Evolutionary conservation across 441 rosid genomes (phyloP).

Genomic region (Populus hybrid): DNA sequence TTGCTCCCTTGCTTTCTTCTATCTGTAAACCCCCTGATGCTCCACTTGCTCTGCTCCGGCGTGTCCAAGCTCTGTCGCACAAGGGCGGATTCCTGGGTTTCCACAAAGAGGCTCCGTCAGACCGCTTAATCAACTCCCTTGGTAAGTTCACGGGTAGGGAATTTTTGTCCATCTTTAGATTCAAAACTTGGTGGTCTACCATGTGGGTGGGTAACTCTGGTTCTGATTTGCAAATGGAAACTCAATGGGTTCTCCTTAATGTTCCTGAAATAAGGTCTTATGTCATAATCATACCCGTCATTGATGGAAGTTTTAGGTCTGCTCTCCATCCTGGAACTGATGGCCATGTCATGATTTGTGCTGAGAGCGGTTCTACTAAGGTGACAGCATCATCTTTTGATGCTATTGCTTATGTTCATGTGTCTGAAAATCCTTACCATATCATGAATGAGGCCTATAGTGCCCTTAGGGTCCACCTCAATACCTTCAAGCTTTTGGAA

Average conservation of each 20-base stretch:
- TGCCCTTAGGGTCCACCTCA: slow-evolving; percentile 63
- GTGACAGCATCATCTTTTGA: slow-evolving; percentile 43
- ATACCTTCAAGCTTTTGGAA: slow-evolving; percentile 63
- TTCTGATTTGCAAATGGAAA: slow-evolving; percentile 72
- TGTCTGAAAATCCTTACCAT: slow-evolving; percentile 53
- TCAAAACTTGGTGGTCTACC: slow-evolving; percentile 89
- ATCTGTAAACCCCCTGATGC: slow-evolving; percentile 42
- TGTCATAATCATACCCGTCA: slow-evolving; percentile 53
- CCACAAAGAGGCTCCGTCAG: slow-evolving; percentile 33
- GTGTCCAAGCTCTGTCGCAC: slow-evolving; percentile 44
- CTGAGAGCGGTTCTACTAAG: slow-evolving; percentile 63
- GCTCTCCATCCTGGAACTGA: slow-evolving; percentile 58
- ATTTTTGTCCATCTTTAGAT: slow-evolving; percentile 60
- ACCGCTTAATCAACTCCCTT: slow-evolving; percentile 45
- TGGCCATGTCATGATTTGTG: slow-evolving; percentile 58
- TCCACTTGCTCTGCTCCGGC: slow-evolving; percentile 39
- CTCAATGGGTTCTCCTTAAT: slow-evolving; percentile 67
- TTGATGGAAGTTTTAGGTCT: slow-evolving; percentile 65
- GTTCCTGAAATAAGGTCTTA: slow-evolving; percentile 58
- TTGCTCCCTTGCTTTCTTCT: slow-evolving; percentile 42
- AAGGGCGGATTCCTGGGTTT: slow-evolving; percentile 71
- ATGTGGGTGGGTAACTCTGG: slow-evolving; percentile 76
- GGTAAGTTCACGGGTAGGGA: slow-evolving; percentile 56
- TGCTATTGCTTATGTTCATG: slow-evolving; percentile 65
- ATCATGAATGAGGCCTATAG: slow-evolving; percentile 66